Base-by-base conservation (phyloP, 2,329 filamentous ascomycete genomes). In the Dactylellina leptospora region DNA sequence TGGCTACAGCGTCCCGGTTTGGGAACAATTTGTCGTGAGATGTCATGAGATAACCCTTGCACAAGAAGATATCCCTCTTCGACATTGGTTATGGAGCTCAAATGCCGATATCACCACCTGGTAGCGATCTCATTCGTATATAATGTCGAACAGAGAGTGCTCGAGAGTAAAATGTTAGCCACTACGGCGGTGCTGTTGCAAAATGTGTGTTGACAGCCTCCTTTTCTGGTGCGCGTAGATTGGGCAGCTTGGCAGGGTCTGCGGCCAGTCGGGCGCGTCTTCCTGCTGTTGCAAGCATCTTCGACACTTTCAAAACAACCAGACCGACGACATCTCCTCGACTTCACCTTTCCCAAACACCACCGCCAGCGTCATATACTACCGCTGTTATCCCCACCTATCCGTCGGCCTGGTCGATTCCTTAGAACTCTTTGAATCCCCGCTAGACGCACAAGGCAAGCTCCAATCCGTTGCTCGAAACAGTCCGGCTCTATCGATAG, bases 211-310 rank as follows among this genome's bases (percentile, higher is more conserved):
- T 70, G 60, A n/a, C n/a, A n/a, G n/a, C n/a, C n/a, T n/a, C n/a
- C n/a, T n/a, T n/a, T 16, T 50, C 11, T 4, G 20, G 9, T 48
- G 60, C 56, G 64, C 44, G 64, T 62, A 58, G 58, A 62, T 71
- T 71, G 56, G 56, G 42, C 22, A 18, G 53, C 58, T 60, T 70
- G 64, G 64, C 64, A 71, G 63, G 63, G 55, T 25, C 63, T 36
- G 54, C 40, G 62, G 44, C 18, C 22, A 16, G 44, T 33, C 50
- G n/a, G 54, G 44, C 64, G 64, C 64, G 64, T 63, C 56, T 71
- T 61, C 56, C 58, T 45, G 48, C 23, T 16, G 23, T n/a, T 22
- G 20, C 38, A 48, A 20, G 55, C 48, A 61, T 10, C 27, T 61
- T 60, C 54, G 50, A 59, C 53, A 44, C 54, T n/a, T 22, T 38